phyloP scores from a whole-genome alignment of 768 basidiomycete species.

The Mycena crocata region DNA sequence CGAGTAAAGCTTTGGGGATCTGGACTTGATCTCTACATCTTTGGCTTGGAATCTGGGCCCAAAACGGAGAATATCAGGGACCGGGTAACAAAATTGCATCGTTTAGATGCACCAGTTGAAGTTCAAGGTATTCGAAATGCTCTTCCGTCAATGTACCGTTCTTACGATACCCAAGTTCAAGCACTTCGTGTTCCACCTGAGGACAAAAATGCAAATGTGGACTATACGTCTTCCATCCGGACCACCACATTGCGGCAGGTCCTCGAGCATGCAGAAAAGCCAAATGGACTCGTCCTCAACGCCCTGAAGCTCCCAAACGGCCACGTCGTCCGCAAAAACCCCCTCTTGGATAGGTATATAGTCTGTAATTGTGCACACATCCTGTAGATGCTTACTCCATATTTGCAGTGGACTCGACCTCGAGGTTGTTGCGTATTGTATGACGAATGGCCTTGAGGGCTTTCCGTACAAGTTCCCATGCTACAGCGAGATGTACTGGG shows the following conservation, averaged over 20 bases:
- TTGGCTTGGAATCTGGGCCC: background rate
- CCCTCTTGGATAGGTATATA: background rate
- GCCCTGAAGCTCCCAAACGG: constrained; percentile 5
- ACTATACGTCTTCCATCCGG: background rate
- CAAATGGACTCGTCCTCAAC: constrained; percentile 9
- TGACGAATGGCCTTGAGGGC: background rate
- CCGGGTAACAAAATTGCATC: background rate
- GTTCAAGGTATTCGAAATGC: background rate
- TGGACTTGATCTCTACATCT: background rate
- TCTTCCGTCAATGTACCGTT: background rate
- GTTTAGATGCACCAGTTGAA: background rate
- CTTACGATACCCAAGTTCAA: too few relatives aligned
- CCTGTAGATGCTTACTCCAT: background rate
- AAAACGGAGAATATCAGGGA: background rate
- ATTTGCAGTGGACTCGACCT: constrained; percentile 1
- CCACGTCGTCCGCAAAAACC: background rate
- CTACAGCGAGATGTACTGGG: background rate
- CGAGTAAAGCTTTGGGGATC: background rate
- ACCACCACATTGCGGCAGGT: background rate
- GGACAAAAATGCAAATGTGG: background rate
- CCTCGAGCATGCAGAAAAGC: background rate
- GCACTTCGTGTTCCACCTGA: background rate
- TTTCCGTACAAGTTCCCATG: background rate
- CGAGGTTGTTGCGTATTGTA: background rate
- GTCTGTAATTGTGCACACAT: background rate